These are phyloP conservation scores for Serendipita sp. DNA, from an alignment of 768 basidiomycete species.

Conservation along the genomic window DNA sequence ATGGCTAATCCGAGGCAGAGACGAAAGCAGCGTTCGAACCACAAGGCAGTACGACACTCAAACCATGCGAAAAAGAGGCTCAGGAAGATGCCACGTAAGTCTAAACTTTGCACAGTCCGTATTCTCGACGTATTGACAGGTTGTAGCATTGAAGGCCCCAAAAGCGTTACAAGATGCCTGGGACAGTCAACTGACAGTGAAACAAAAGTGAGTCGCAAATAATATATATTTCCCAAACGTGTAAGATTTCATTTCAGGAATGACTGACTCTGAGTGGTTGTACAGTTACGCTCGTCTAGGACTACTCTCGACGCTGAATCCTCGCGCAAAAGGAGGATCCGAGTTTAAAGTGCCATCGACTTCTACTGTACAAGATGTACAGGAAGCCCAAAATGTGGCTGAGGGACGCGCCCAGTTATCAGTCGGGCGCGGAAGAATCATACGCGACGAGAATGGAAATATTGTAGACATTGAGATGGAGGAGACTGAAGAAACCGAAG, in stretches of 20 bases:
- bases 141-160: constrained; percentile 60
- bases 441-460: constrained; percentile 64
- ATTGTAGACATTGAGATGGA: constrained; percentile 52
- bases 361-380: background rate
- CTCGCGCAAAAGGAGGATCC: constrained; percentile 48
- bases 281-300: constrained; percentile 62
- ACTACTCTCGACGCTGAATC: constrained; percentile 51
- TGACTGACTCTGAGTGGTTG: constrained; percentile 8
- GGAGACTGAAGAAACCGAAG: constrained; percentile 22
- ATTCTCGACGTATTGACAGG: constrained; percentile 8
- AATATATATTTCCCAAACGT: background rate
- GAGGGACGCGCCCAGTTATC: constrained; percentile 23
- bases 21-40: constrained; percentile 64
- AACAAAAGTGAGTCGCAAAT: constrained; percentile 60
- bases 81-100: constrained; percentile 62
- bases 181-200: constrained; percentile 75
- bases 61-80: constrained; percentile 55
- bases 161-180: constrained; percentile 68
- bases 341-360: constrained; percentile 22
- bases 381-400: constrained; percentile 6
- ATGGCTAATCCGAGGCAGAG: constrained; percentile 96
- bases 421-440: constrained; percentile 62
- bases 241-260: constrained; percentile 4
- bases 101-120: background rate
- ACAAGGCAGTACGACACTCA: constrained; percentile 59